Evolutionary conservation across 179 eudicot species (phyloP).

Genomic region (Heliamphora pulchella): DNA sequence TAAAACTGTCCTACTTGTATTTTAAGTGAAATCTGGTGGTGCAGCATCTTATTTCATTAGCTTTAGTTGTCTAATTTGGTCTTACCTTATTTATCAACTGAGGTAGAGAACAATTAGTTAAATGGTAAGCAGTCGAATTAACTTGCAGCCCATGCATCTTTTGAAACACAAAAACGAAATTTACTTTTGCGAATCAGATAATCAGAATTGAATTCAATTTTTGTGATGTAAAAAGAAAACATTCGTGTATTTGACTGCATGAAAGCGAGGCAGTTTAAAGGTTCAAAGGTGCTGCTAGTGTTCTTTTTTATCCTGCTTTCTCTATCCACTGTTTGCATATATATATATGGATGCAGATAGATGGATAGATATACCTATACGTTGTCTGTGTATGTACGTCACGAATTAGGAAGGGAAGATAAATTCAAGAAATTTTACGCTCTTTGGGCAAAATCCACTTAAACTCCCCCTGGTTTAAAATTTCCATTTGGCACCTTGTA

Average conservation of each 20-base stretch:
- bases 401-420: too few species aligned
- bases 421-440: too few species aligned
- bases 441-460: too few species aligned
- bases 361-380: too few species aligned
- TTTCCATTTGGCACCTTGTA: too few species aligned
- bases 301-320: too few species aligned
- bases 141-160: background rate
- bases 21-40: conserved; percentile 7
- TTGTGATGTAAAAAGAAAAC: background rate
- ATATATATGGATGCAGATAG: too few species aligned
- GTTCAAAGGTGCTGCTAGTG: too few species aligned
- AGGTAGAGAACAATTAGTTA: background rate
- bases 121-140: background rate
- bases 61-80: background rate
- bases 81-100: background rate
- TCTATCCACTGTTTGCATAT: too few species aligned
- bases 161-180: background rate
- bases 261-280: background rate
- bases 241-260: background rate
- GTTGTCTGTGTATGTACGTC: too few species aligned
- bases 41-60: background rate
- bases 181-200: background rate
- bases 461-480: too few species aligned
- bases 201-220: background rate
- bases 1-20: background rate